Percentiles rank a stretch among this genome's conserved stretches.
Evolutionary conservation across 1,284 basidiomycete genomes (phyloP).

Genomic region (Trametes hirsuta): DNA sequence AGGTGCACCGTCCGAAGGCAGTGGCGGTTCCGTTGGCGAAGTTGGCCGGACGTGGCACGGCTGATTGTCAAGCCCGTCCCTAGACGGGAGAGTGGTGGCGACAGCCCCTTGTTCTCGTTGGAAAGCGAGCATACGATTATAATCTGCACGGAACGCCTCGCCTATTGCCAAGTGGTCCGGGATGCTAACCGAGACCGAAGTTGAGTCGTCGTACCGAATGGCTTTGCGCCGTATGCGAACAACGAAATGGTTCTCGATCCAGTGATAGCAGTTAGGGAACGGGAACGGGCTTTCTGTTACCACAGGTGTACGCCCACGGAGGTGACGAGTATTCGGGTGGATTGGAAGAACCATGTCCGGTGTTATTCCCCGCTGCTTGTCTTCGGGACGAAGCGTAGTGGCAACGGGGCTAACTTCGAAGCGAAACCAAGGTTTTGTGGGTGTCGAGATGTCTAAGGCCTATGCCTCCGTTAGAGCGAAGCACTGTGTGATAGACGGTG

Average conservation of each 20-base stretch:
- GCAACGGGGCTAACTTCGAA: not conserved
- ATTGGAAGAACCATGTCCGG: constrained; percentile 10
- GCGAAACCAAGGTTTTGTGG: not conserved
- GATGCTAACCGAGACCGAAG: no score
- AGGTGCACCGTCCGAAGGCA: no score
- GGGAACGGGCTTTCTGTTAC: not conserved
- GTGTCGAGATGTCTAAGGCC: not conserved
- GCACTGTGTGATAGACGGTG: not conserved
- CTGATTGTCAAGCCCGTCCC: no score
- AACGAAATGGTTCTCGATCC: not conserved
- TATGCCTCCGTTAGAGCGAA: not conserved
- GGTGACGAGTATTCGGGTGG: constrained; percentile 1
- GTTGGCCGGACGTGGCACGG: no score
- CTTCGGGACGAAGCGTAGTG: not conserved
- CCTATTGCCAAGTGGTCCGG: no score
- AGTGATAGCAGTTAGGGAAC: constrained; percentile 9
- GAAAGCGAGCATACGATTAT: no score
- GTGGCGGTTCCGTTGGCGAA: no score
- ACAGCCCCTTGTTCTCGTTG: no score
- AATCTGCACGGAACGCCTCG: no score
- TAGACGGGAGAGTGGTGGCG: no score
- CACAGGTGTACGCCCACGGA: not conserved
- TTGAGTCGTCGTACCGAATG: no score
- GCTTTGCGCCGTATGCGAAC: no score
- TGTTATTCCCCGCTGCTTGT: not conserved